Conservation (phyloP, 345 rosid species). For the Eucalyptus viminalis region DNA sequence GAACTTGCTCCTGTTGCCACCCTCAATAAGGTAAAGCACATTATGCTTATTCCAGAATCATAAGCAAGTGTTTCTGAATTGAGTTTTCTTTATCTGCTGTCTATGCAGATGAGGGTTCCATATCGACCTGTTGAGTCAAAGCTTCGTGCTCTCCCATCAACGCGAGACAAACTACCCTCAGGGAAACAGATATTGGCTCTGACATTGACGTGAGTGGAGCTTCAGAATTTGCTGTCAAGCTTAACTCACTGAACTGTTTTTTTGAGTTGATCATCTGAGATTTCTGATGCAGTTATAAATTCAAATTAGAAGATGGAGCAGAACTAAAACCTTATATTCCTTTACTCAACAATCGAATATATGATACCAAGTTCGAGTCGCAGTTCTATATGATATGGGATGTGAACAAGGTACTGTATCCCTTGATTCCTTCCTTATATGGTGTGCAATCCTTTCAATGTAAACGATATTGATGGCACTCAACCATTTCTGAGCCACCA, state of each 20-base stretch:
- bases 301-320: constrained; percentile 92
- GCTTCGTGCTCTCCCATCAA: constrained; percentile 51
- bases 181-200: constrained; percentile 88
- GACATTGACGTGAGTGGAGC: constrained; percentile 56
- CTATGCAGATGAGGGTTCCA: constrained; percentile 67
- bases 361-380: constrained; percentile 95
- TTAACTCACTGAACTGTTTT: neutral
- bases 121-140: constrained; percentile 75
- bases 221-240: neutral
- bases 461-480: neutral
- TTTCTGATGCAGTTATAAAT: constrained; percentile 60
- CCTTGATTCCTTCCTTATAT: neutral
- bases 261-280: neutral
- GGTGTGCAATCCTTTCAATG: neutral
- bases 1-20: constrained; percentile 62
- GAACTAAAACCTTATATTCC: constrained; percentile 83
- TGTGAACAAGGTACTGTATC: constrained; percentile 58
- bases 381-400: constrained; percentile 96
- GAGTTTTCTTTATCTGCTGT: neutral
- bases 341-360: constrained; percentile 81
- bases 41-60: neutral
- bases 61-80: neutral
- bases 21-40: constrained; percentile 61
- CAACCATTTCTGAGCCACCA: neutral
- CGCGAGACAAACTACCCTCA: constrained; percentile 81